Percentiles rank a stretch among this genome's conserved stretches.
Conservation (phyloP, 2,329 filamentous ascomycete species). For the Thielaviopsis ethacetica region DNA sequence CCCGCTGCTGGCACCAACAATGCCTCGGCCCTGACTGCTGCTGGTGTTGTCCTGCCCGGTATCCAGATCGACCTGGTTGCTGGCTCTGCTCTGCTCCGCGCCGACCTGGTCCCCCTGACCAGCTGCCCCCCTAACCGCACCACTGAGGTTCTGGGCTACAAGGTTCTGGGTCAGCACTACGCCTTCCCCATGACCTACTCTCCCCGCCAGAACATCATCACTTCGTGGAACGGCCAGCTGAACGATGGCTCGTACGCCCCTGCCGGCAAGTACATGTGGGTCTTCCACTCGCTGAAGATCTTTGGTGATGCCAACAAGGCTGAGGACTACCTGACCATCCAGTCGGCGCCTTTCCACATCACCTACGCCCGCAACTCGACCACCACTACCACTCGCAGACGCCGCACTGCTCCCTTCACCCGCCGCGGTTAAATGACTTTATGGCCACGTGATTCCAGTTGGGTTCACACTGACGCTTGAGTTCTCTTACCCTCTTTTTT, state of each 20-base stretch:
- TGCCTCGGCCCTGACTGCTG: neutral
- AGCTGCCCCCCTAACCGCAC: slow-evolving; percentile 9
- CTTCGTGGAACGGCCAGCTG: slow-evolving; percentile 30
- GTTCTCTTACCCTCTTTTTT: neutral
- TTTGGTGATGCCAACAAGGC: slow-evolving; percentile 29
- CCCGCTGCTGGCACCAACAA: slow-evolving; percentile 4
- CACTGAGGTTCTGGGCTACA: slow-evolving; percentile 22
- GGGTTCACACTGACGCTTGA: neutral
- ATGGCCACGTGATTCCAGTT: neutral
- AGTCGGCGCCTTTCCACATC: slow-evolving; percentile 24
- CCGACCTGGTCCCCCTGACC: slow-evolving; percentile 18
- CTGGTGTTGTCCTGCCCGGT: slow-evolving; percentile 18
- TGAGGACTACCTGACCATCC: slow-evolving; percentile 30
- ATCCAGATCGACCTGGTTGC: slow-evolving; percentile 22
- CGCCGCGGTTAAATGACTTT: neutral
- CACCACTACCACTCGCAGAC: neutral
- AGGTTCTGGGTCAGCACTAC: slow-evolving; percentile 26
- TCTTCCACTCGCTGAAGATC: slow-evolving; percentile 31
- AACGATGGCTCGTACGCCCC: slow-evolving; percentile 30
- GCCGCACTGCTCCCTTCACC: neutral
- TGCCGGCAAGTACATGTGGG: slow-evolving; percentile 32
- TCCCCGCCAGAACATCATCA: slow-evolving; percentile 16
- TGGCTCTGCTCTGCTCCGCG: slow-evolving; percentile 23
- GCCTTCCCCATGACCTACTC: slow-evolving; percentile 22
- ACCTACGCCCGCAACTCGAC: neutral